A percentile compares a stretch with the other conserved stretches of the same genome.
These are phyloP conservation scores for Candida peoriensis DNA, from an alignment of 805 yeast species.

Conservation along the genomic window DNA sequence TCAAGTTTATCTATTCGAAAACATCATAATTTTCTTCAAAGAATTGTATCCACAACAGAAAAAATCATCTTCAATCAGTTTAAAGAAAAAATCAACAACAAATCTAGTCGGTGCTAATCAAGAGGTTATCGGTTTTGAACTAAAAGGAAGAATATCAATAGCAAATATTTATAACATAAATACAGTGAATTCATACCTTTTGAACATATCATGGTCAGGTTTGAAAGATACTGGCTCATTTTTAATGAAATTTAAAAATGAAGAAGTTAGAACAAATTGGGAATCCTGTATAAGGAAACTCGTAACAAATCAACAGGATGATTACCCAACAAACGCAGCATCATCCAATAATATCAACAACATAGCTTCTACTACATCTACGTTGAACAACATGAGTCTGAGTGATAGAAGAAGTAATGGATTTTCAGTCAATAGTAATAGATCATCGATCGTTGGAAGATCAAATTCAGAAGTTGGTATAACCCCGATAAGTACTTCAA, in stretches of 20 bases:
- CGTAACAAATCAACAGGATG: slow-evolving; percentile 28
- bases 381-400: slow-evolving; percentile 14
- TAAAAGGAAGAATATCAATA: slow-evolving; percentile 79
- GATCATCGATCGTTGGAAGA: slow-evolving; percentile 23
- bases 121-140: slow-evolving; percentile 41
- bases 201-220: slow-evolving; percentile 78
- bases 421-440: slow-evolving; percentile 17
- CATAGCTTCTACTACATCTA: slow-evolving; percentile 2
- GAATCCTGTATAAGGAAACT: slow-evolving; percentile 53
- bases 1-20: slow-evolving; percentile 84
- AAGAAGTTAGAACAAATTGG: slow-evolving; percentile 84
- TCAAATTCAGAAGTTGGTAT: slow-evolving; percentile 18
- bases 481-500: slow-evolving; percentile 8
- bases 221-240: slow-evolving; percentile 83
- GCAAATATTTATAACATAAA: slow-evolving; percentile 54
- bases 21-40: slow-evolving; percentile 57
- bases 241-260: slow-evolving; percentile 74
- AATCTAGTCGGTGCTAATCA: slow-evolving; percentile 10
- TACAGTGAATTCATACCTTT: slow-evolving; percentile 44
- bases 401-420: slow-evolving; percentile 25
- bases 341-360: not conserved
- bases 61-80: slow-evolving; percentile 44
- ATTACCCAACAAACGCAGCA: slow-evolving; percentile 10
- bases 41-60: slow-evolving; percentile 43
- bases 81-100: slow-evolving; percentile 34